phyloP scores from a whole-genome alignment of 164 flowering plant genomes.

The Vitis riparia region DNA sequence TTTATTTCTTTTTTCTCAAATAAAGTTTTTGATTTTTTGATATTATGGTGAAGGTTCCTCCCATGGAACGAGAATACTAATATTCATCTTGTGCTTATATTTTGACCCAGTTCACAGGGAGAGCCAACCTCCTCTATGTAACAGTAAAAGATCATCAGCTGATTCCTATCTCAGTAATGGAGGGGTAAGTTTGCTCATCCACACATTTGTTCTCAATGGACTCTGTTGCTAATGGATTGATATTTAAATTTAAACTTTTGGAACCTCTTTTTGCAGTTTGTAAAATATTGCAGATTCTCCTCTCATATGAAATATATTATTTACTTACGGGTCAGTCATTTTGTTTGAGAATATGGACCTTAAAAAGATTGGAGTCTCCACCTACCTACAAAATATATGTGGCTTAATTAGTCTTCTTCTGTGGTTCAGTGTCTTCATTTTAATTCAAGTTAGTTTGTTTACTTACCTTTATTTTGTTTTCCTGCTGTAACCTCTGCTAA shows the following conservation, averaged over 20 bases:
- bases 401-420: too few species aligned
- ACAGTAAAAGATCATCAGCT: constrained; percentile 16
- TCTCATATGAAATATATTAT: background rate
- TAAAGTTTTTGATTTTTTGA: background rate
- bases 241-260: too few species aligned
- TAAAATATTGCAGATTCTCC: background rate
- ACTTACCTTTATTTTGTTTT: too few species aligned
- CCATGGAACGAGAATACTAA: background rate
- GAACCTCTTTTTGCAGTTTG: too few species aligned
- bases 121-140: constrained; percentile 18
- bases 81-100: constrained; percentile 9
- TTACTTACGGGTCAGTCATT: background rate
- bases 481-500: too few species aligned
- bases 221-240: too few species aligned
- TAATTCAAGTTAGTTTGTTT: too few species aligned
- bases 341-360: background rate
- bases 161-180: constrained; percentile 19
- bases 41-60: background rate
- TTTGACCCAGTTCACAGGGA: constrained; percentile 26
- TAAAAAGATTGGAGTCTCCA: background rate
- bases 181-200: constrained; percentile 35
- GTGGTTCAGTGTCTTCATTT: too few species aligned
- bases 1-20: background rate
- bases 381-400: background rate
- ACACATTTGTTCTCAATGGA: background rate